Evolutionary conservation across 495 filamentous ascomycete species (phyloP), one percentile per base, ranked within the genome.

Genomic region (Viridothelium virens): DNA sequence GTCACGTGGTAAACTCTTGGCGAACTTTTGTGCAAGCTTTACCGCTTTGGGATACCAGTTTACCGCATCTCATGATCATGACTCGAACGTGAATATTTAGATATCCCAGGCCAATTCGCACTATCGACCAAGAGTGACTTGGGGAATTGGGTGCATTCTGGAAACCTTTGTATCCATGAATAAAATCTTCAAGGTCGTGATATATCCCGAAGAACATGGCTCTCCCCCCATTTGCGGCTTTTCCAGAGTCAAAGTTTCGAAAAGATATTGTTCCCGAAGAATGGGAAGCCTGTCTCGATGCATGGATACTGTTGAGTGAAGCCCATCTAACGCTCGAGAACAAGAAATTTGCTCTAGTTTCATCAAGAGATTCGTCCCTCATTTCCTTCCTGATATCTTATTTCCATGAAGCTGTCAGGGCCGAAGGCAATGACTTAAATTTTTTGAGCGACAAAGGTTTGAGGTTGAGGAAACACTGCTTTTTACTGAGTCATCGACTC

Each of bases 231-330:
- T 81, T 96, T 74, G 90, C 89, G 47, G 81, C 89, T 3, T 90
- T 92, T 68, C 92, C 91, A 33, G 81, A 86, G 53, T 77, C 83
- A n/a, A 77, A 78, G 63, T 84, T 91, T 77, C 84, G 87, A 69
- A 82, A 83, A 38, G 82, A 81, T 65, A 80, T 95, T 39, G 77
- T 81, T 9, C 82, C 86, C 1, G 77, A 83, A 38, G 90, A 95
- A 75, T 95, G 91, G 91, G 83, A 87, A 64, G 79, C 82, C 41
- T 92, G 88, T 74, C 75, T 94, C 18, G 86, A 91, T 73, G 87
- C 89, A 50, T 96, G 91, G 91, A 75, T 87, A 25, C 72, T 83
- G 9, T 78, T 95, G 2, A 73, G 85, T 34, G 80, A 85, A 37
- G 79, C 84, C 56, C 83, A 91, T 68, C 74, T 96, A 9, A 83